phyloP scores from a whole-genome alignment of 2,329 filamentous ascomycete genomes.

The Pestalotiopsis sp. region DNA sequence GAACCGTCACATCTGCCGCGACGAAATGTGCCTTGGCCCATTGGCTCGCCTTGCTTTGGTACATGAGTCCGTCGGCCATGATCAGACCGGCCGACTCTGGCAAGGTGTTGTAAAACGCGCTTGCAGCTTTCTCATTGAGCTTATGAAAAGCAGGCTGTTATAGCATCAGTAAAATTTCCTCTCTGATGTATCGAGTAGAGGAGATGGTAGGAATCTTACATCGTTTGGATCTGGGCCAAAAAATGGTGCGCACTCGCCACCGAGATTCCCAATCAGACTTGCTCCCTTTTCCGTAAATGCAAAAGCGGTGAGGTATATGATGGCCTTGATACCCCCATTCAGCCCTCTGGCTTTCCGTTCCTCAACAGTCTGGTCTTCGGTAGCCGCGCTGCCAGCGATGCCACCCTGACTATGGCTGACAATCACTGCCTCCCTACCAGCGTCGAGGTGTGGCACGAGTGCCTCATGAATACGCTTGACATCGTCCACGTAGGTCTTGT shows the following conservation, averaged over 20 bases:
- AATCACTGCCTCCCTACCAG: conserved; percentile 25
- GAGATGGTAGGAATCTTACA: background rate
- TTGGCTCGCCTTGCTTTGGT: conserved; percentile 23
- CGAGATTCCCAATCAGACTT: conserved; percentile 20
- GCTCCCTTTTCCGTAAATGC: conserved; percentile 24
- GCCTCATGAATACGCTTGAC: conserved; percentile 22
- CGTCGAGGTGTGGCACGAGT: conserved; percentile 24
- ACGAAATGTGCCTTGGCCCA: conserved; percentile 22
- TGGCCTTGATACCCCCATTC: conserved; percentile 30
- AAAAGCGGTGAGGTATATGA: conserved; percentile 31
- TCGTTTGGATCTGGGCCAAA: background rate
- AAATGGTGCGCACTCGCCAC: conserved; percentile 7
- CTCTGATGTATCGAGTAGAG: background rate
- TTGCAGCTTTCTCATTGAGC: background rate
- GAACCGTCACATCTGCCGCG: conserved; percentile 23
- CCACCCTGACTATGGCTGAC: conserved; percentile 33
- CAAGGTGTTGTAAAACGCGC: conserved; percentile 11
- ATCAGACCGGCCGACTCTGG: background rate
- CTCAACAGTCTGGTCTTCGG: conserved; percentile 27
- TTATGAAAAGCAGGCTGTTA: background rate
- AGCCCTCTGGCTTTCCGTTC: conserved; percentile 27
- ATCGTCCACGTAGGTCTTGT: conserved; percentile 27
- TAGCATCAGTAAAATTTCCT: background rate
- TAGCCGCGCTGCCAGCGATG: conserved; percentile 29
- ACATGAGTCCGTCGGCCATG: background rate